phyloP scores from a whole-genome alignment of 495 filamentous ascomycete genomes.

The Daldinia loculata region DNA sequence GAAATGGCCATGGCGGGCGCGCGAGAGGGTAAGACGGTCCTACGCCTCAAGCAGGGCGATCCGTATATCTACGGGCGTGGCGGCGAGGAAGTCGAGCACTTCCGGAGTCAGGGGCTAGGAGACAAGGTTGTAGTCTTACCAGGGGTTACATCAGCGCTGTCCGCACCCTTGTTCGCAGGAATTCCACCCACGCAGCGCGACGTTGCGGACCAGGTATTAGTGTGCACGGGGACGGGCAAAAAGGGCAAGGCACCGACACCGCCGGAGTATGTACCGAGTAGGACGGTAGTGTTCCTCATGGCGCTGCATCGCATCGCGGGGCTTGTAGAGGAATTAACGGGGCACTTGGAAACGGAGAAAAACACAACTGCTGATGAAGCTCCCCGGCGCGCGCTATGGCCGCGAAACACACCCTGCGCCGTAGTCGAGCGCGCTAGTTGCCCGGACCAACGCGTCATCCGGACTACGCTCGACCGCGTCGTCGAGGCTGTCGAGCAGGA shows the following conservation, averaged over 20 bases:
- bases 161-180: conserved; percentile 85
- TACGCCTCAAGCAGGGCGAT: conserved; percentile 94
- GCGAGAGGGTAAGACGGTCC: conserved; percentile 75
- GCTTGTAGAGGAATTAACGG: conserved; percentile 72
- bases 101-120: conserved; percentile 72
- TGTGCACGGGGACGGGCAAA: conserved; percentile 94
- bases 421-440: conserved; percentile 95
- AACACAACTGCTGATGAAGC: conserved; percentile 27
- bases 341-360: conserved; percentile 28
- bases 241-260: conserved; percentile 85
- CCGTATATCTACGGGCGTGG: conserved; percentile 96
- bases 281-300: conserved; percentile 97
- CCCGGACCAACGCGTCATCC: conserved; percentile 90
- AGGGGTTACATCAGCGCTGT: conserved; percentile 87
- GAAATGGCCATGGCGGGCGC: conserved; percentile 76
- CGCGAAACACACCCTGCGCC: conserved; percentile 77
- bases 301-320: conserved; percentile 83
- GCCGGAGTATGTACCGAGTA: conserved; percentile 75
- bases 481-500: conserved; percentile 86
- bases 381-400: conserved; percentile 52
- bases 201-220: conserved; percentile 88
- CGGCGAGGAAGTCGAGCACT: conserved; percentile 91
- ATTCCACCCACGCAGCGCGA: conserved; percentile 89
- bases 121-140: conserved; percentile 75
- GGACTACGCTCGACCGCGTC: conserved; percentile 82